These are phyloP conservation scores for Pseudocercospora fuligena DNA, from an alignment of 2,329 filamentous ascomycete genomes.

Conservation along the genomic window DNA sequence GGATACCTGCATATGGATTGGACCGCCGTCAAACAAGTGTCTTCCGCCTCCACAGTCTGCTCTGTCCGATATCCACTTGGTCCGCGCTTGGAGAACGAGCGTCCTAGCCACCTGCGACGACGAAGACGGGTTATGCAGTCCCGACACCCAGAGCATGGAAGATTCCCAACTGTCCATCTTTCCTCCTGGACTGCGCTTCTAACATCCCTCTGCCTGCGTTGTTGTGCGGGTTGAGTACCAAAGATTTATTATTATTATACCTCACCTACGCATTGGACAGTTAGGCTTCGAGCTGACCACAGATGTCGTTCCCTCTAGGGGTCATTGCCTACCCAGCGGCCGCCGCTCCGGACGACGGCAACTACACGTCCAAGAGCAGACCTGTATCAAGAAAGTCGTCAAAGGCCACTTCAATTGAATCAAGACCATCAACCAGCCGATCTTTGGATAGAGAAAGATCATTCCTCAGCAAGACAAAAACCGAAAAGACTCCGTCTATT, in stretches of 20 bases:
- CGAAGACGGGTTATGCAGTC: conserved; percentile 8
- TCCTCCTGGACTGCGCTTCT: conserved; percentile 18
- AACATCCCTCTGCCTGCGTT: conserved; percentile 21
- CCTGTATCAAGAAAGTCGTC: conserved; percentile 21
- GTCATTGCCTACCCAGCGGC: conserved; percentile 31
- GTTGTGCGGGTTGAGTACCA: conserved; percentile 19
- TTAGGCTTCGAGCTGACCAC: conserved; percentile 32
- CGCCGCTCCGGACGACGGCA: conserved; percentile 24
- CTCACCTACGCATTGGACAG: conserved; percentile 25
- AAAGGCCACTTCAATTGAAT: conserved; percentile 19
- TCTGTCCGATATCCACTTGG: conserved; percentile 22
- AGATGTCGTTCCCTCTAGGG: conserved; percentile 34
- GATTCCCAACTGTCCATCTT: conserved; percentile 10
- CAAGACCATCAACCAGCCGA: conserved; percentile 18
- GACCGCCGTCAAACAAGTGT: conserved; percentile 28
- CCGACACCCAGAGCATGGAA: conserved; percentile 2
- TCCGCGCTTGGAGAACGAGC: conserved; percentile 17
- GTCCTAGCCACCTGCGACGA: conserved; percentile 18
- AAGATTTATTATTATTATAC: conserved; percentile 26
- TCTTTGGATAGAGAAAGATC: conserved; percentile 24
- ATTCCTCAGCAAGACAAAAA: conserved; percentile 21
- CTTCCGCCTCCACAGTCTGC: conserved; percentile 18
- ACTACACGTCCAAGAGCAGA: conserved; percentile 15
- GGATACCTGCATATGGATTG: conserved; percentile 27
- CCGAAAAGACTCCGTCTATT: conserved; percentile 20